Evolutionary conservation across 371 early-diverging fungal genomes (phyloP).

Genomic region (Umbelopsis sp.): DNA sequence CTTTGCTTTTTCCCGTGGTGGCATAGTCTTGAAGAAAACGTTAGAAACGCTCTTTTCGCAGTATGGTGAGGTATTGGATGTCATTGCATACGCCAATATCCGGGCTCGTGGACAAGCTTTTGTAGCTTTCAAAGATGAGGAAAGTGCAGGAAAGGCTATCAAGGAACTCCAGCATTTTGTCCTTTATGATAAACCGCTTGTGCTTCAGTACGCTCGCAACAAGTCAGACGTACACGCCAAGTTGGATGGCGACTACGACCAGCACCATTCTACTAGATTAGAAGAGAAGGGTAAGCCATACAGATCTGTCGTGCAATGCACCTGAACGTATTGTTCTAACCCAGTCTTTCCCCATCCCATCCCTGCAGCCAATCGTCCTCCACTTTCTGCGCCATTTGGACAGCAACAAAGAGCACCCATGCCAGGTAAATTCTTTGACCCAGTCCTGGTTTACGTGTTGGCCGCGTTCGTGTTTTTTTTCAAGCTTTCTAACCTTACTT

Average conservation of each 20-base stretch:
- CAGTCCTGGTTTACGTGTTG: neutral
- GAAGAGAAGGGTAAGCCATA: conserved; percentile 58
- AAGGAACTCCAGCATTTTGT: conserved; percentile 83
- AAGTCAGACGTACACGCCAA: conserved; percentile 84
- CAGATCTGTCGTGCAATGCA: neutral
- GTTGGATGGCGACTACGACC: conserved; percentile 71
- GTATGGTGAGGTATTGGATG: conserved; percentile 71
- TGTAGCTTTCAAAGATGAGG: conserved; percentile 65
- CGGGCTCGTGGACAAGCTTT: conserved; percentile 86
- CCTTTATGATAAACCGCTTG: conserved; percentile 81
- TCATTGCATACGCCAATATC: conserved; percentile 69
- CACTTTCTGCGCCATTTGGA: conserved; percentile 28
- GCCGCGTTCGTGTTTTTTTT: neutral
- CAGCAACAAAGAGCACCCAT: conserved; percentile 40
- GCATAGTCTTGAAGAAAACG: conserved; percentile 72
- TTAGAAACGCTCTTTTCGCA: conserved; percentile 83
- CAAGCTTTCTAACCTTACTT: neutral
- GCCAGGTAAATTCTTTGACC: neutral
- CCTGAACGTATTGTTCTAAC: neutral
- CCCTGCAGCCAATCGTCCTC: conserved; percentile 5
- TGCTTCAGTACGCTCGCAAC: conserved; percentile 77
- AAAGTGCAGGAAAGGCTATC: conserved; percentile 80
- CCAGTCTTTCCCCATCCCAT: too few relatives aligned
- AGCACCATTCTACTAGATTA: conserved; percentile 56
- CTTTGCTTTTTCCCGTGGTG: too few relatives aligned